Conservation (phyloP, 192 early-diverging fungal genomes). For the Podila verticillata region DNA sequence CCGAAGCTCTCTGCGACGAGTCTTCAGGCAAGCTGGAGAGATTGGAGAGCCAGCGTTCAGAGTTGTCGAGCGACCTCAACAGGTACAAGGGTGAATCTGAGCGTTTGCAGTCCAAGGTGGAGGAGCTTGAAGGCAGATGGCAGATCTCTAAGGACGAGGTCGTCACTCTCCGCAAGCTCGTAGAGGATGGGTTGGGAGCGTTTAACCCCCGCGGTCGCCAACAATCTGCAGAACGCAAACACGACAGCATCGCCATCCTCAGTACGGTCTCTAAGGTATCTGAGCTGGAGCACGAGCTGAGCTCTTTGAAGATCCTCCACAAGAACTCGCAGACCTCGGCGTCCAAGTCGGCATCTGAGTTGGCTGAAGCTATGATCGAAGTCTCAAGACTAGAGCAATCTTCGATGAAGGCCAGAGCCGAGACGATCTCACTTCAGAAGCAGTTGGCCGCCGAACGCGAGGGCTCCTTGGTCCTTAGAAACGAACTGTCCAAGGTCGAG, state of each 20-base stretch:
- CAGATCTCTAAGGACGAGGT: slow-evolving; percentile 55
- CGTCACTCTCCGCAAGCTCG: slow-evolving; percentile 49
- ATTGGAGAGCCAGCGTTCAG: slow-evolving; percentile 30
- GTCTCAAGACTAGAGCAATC: slow-evolving; percentile 57
- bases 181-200: slow-evolving; percentile 55
- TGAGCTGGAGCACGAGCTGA: slow-evolving; percentile 53
- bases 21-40: slow-evolving; percentile 50
- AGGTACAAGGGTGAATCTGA: slow-evolving; percentile 40
- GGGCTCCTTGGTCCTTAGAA: slow-evolving; percentile 1
- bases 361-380: slow-evolving; percentile 57
- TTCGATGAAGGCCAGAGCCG: slow-evolving; percentile 55
- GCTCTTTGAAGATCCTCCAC: slow-evolving; percentile 35
- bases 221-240: slow-evolving; percentile 29
- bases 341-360: slow-evolving; percentile 39
- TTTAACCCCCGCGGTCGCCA: slow-evolving; percentile 33
- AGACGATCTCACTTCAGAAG: slow-evolving; percentile 51
- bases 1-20: slow-evolving; percentile 47
- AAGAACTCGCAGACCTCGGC: slow-evolving; percentile 38
- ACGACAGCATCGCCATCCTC: slow-evolving; percentile 46
- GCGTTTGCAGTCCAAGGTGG: slow-evolving; percentile 45
- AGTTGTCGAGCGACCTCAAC: slow-evolving; percentile 47
- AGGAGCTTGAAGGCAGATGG: slow-evolving; percentile 52
- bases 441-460: slow-evolving; percentile 55
- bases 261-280: slow-evolving; percentile 48
- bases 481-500: slow-evolving; percentile 53